Base-by-base conservation (phyloP, 1,284 basidiomycete species). In the Malassezia yamatoensis region DNA sequence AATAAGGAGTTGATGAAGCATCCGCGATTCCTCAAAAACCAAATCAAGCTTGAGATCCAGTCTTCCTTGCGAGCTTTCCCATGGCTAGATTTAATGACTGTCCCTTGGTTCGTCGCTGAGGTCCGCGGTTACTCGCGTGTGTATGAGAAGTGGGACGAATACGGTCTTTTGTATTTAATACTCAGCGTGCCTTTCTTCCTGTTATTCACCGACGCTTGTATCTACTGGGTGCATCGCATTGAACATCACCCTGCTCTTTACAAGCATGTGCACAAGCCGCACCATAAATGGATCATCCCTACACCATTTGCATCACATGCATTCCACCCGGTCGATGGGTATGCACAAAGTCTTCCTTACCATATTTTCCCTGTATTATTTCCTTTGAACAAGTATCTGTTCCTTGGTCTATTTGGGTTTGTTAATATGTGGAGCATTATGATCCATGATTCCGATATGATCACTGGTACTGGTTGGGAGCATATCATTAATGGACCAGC, bases 401-500 rank as follows among this genome's bases (percentile, higher is more conserved):
- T 69, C 40, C 63, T 74, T 21, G 62, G 64, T 21, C 62, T 74
- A 7, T 74, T 74, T 36, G 70, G 70, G n/a, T 74, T 74, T 52
- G 72, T 74, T 51, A 74, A 74, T 46, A 41, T 72, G 10, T 74
- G 72, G 72, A 60, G 55, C 38, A 74, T 74, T 48, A 49, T 72
- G 41, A 98, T 98, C 67, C 93, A 98, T 76, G 93, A 99, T 76
- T 91, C 88, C n/a, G 94, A 98, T 79, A 96, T 99, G 90, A 85
- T 96, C 74, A 88, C 87, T 44, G 90, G 87, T n/a, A 86, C 89
- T 73, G 79, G 85, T 7, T 80, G 94, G 2, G 93, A 96, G 77
- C 84, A 81, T 69, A 77, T 90, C 75, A 93, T 99, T 78, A 98
- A 99, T 77, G 90, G 90, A 12, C 94, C 93, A 3, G 89, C 93